Evolutionary conservation across 2,329 filamentous ascomycete genomes (phyloP).

Genomic region (Trichoderma sp.): DNA sequence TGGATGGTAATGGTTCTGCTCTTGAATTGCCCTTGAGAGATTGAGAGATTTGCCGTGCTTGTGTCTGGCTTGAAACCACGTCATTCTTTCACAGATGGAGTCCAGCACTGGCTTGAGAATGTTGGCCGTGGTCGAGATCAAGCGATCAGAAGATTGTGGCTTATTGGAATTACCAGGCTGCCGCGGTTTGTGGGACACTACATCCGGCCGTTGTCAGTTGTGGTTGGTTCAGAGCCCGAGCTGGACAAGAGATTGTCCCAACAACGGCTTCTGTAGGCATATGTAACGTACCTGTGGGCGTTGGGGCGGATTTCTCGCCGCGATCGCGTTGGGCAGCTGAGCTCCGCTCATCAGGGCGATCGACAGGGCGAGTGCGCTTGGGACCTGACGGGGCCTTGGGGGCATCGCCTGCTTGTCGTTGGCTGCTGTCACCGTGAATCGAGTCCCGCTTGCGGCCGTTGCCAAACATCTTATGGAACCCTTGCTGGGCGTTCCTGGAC

Average conservation of each 20-base stretch:
- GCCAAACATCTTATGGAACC: neutral
- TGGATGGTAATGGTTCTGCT: constrained; percentile 29
- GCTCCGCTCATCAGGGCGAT: constrained; percentile 10
- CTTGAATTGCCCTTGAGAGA: constrained; percentile 29
- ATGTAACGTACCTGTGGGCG: neutral
- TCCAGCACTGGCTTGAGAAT: constrained; percentile 30
- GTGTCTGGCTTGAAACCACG: constrained; percentile 31
- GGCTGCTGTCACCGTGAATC: neutral
- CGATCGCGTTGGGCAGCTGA: constrained; percentile 6
- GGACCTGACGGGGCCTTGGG: neutral
- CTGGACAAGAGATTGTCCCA: neutral
- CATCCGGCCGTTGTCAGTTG: neutral
- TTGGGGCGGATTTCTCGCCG: constrained; percentile 1
- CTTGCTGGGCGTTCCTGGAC: neutral
- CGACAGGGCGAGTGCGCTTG: constrained; percentile 11
- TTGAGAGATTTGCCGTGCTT: constrained; percentile 31
- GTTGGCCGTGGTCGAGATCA: neutral
- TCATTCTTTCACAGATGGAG: constrained; percentile 33
- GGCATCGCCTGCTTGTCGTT: neutral
- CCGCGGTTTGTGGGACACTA: neutral
- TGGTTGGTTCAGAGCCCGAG: neutral
- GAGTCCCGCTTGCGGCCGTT: neutral
- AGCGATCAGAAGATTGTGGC: neutral
- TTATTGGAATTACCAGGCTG: neutral
- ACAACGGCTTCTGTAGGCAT: neutral